Base-by-base conservation (phyloP, 306 rosid genomes). In the Vigna reflexopilosa region DNA sequence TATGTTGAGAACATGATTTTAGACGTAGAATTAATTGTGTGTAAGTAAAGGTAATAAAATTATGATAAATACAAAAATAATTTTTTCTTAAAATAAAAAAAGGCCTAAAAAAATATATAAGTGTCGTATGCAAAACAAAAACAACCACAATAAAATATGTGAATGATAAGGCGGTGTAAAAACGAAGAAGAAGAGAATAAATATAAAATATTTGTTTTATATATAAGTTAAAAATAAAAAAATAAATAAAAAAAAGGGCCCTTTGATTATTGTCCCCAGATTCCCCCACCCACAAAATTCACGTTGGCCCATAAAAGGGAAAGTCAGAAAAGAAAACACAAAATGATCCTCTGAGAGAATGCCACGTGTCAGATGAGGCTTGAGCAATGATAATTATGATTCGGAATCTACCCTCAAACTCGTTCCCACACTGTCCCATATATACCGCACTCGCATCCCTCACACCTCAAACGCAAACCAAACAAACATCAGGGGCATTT, bases 341-440 rank as follows among this genome's bases (percentile, higher is more conserved):
- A 50, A 65, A 49, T 28, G 1, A 42, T 16, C 83, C 81, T 7
- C 5, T 79, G 0, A 79, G 5, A 14, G n/a, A 2, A 2, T 0
- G 78, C 76, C 91, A 87, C 87, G 90, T 87, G 91, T 48, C 85
- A 12, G 2, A 2, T 3, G 63, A 24, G 9, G 59, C 34, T 52
- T 24, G 0, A 14, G 38, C 52, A 28, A 74, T 44, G 28, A 59
- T 28, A 80, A 73, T 81, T 11, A 72, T 58, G 82, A 84, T 76
- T 76, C 82, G 49, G 80, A 73, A 65, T 84, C 84, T 84, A 44
- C 80, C 80, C 85, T 59, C 61, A 70, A 48, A n/a, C 65, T 69
- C 86, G 72, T 80, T 72, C 88, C 73, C 67, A 81, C 75, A 28
- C 82, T 74, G 79, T 72, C 85, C 79, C 86, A 70, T 80, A 81